A percentile compares a stretch with the other conserved stretches of the same genome.
phyloP scores from a whole-genome alignment of 2,329 filamentous ascomycete species.

The Paraphaeosphaeria sporulosa region DNA sequence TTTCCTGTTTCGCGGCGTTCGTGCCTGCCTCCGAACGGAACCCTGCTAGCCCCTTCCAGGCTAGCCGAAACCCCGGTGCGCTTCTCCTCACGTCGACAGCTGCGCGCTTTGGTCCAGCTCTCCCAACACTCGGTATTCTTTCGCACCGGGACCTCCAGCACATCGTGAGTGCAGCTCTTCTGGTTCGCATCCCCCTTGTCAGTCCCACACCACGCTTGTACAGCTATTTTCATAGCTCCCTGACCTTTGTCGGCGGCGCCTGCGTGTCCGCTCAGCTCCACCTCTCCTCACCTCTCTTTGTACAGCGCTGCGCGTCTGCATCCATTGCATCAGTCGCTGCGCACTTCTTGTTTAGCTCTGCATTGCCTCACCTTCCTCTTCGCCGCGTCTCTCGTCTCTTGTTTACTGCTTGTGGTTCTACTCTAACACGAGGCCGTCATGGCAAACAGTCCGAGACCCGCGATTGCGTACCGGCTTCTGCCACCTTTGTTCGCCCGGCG shows the following conservation, averaged over 20 bases:
- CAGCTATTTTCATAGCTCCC: slow-evolving; percentile 42
- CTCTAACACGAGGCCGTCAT: slow-evolving; percentile 51
- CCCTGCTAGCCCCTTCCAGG: background rate
- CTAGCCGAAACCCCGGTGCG: slow-evolving; percentile 28
- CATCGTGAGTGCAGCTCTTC: slow-evolving; percentile 50
- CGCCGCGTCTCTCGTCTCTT: slow-evolving; percentile 37
- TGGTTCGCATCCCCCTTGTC: slow-evolving; percentile 40
- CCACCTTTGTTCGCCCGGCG: slow-evolving; percentile 34
- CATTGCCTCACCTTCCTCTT: slow-evolving; percentile 34
- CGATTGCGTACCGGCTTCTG: slow-evolving; percentile 38
- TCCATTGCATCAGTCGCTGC: slow-evolving; percentile 40
- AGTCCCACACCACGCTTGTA: slow-evolving; percentile 36
- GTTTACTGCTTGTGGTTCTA: slow-evolving; percentile 44
- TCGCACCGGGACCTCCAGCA: slow-evolving; percentile 33
- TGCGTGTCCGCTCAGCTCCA: slow-evolving; percentile 32
- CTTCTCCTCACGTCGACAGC: slow-evolving; percentile 26
- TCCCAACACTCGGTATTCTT: slow-evolving; percentile 34
- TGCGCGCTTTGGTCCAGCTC: slow-evolving; percentile 6
- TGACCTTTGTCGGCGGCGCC: slow-evolving; percentile 42
- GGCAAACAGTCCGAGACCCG: slow-evolving; percentile 50
- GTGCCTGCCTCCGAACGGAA: slow-evolving; percentile 10
- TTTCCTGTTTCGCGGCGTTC: slow-evolving; percentile 10
- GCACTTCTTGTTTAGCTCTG: slow-evolving; percentile 38
- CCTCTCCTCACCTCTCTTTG: slow-evolving; percentile 43
- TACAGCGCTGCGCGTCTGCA: slow-evolving; percentile 38